Conservation (phyloP, 495 filamentous ascomycete genomes). For the Penicillium subrubescens region DNA sequence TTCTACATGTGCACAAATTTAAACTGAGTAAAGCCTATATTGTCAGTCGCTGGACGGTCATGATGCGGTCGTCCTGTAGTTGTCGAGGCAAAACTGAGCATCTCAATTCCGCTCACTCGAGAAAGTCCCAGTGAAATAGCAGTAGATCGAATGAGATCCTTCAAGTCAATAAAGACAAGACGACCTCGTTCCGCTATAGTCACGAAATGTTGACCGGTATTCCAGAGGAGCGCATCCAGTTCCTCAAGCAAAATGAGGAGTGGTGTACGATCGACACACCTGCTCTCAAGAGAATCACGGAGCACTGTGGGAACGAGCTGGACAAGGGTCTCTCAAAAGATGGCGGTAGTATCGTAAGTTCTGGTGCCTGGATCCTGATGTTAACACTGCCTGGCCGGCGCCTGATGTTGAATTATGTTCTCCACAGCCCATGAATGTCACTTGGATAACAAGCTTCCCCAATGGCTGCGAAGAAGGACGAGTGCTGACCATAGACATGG, state of each 20-base stretch:
- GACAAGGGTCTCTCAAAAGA: slow-evolving; percentile 77
- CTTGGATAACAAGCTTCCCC: slow-evolving; percentile 89
- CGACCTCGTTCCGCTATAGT: slow-evolving; percentile 20
- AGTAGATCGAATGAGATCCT: neutral
- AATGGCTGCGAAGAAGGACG: slow-evolving; percentile 83
- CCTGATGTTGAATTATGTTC: slow-evolving; percentile 10
- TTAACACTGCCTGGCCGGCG: neutral
- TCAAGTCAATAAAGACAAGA: neutral
- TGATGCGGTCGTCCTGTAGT: slow-evolving; percentile 30
- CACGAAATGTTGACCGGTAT: slow-evolving; percentile 67
- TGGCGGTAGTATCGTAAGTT: slow-evolving; percentile 82
- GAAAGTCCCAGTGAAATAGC: neutral
- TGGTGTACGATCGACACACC: slow-evolving; percentile 69
- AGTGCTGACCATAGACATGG: slow-evolving; percentile 89
- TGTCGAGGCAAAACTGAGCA: neutral
- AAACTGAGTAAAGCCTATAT: neutral
- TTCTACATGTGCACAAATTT: neutral
- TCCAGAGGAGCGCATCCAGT: slow-evolving; percentile 68
- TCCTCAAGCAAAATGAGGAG: slow-evolving; percentile 76
- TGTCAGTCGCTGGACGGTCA: slow-evolving; percentile 6
- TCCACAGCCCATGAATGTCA: slow-evolving; percentile 88
- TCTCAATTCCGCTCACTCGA: neutral
- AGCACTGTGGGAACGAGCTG: slow-evolving; percentile 80
- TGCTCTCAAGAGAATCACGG: slow-evolving; percentile 85
- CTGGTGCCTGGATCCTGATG: neutral